phyloP scores from a whole-genome alignment of 768 basidiomycete genomes.

The Coprinopsis sp. region DNA sequence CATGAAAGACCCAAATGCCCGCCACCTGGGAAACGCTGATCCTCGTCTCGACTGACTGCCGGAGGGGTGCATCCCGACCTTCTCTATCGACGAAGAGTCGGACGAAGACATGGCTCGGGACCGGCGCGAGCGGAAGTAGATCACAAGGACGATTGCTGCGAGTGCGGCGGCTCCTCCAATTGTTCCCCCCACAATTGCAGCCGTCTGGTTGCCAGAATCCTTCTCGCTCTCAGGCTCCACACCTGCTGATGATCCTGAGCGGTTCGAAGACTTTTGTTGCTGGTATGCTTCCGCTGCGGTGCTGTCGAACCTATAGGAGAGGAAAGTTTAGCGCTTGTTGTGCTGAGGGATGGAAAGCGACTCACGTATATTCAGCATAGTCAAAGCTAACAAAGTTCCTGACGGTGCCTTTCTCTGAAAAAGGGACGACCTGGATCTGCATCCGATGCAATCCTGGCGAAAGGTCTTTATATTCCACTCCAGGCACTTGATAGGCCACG shows the following conservation, averaged over 20 bases:
- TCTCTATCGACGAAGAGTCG: neutral
- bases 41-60: neutral
- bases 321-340: too few species aligned
- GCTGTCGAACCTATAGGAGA: neutral
- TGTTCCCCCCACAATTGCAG: neutral
- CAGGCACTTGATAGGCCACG: neutral
- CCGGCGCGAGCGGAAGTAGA: neutral
- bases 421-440: neutral
- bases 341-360: neutral
- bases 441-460: neutral
- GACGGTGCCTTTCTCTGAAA: neutral
- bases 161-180: neutral
- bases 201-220: neutral
- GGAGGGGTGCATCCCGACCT: neutral
- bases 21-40: too few species aligned
- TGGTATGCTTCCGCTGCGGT: neutral
- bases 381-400: conserved; percentile 4
- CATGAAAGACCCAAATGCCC: too few species aligned
- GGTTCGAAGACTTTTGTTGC: neutral
- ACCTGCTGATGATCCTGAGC: neutral
- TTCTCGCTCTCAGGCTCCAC: neutral
- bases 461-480: neutral
- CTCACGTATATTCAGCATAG: conserved; percentile 1
- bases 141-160: conserved; percentile 1
- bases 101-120: neutral